Conservation (phyloP, 768 basidiomycete genomes). For the Rhizopogon vinicolor region DNA sequence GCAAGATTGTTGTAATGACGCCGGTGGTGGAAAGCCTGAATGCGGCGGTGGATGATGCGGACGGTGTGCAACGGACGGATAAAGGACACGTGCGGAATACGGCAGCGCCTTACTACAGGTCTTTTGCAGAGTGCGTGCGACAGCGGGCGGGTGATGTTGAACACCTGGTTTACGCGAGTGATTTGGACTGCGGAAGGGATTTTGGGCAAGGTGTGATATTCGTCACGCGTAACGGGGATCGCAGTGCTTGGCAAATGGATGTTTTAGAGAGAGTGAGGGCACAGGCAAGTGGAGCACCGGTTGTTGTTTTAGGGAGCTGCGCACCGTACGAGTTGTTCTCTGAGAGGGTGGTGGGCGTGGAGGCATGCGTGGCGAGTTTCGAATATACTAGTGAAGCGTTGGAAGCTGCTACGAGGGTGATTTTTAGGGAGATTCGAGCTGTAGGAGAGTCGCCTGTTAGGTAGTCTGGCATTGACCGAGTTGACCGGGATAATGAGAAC, state of each 20-base stretch:
- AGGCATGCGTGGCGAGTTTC: slow-evolving; percentile 46
- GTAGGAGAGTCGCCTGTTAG: neutral
- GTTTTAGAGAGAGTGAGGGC: slow-evolving; percentile 28
- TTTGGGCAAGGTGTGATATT: slow-evolving; percentile 32
- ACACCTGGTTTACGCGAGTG: slow-evolving; percentile 43
- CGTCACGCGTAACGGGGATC: slow-evolving; percentile 53
- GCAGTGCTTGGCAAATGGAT: slow-evolving; percentile 47
- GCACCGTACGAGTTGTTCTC: slow-evolving; percentile 59
- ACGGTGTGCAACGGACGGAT: slow-evolving; percentile 36
- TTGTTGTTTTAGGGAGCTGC: slow-evolving; percentile 56
- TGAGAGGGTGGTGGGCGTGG: slow-evolving; percentile 13
- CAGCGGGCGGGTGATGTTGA: slow-evolving; percentile 24
- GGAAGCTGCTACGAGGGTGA: slow-evolving; percentile 35
- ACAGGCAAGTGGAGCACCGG: slow-evolving; percentile 16
- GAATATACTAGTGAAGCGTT: slow-evolving; percentile 55
- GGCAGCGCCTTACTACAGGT: slow-evolving; percentile 49
- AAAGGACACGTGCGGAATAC: slow-evolving; percentile 49
- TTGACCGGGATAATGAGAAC: neutral
- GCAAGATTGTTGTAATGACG: slow-evolving; percentile 44
- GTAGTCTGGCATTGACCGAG: too few relatives aligned
- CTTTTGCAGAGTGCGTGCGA: slow-evolving; percentile 39
- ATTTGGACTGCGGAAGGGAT: neutral
- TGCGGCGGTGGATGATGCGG: slow-evolving; percentile 55
- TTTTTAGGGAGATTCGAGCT: slow-evolving; percentile 32
- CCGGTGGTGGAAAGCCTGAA: slow-evolving; percentile 56